Evolutionary conservation across 2,329 filamentous ascomycete genomes (phyloP).

Genomic region (Gnomoniopsis smithogilvyi): DNA sequence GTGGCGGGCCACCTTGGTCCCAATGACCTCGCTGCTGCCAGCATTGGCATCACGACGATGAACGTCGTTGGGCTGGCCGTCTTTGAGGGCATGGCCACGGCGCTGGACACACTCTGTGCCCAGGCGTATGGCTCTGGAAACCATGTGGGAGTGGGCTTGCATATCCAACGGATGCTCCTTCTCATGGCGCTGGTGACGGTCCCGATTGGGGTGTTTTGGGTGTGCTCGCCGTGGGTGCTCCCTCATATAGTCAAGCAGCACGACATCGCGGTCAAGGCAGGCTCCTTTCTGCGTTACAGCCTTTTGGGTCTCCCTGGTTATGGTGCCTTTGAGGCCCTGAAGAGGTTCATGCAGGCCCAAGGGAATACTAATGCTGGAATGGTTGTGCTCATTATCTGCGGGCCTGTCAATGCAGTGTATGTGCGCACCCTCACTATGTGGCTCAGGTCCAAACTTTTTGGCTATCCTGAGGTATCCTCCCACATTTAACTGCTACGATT

Average conservation of each 20-base stretch:
- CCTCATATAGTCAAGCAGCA: constrained; percentile 43
- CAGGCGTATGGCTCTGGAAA: constrained; percentile 50
- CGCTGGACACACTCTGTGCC: constrained; percentile 48
- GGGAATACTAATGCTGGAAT: constrained; percentile 49
- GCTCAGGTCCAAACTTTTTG: no score
- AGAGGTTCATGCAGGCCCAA: constrained; percentile 53
- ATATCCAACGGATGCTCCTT: constrained; percentile 50
- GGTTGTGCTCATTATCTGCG: constrained; percentile 42
- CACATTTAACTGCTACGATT: no score
- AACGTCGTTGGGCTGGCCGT: constrained; percentile 51
- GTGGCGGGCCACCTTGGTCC: constrained; percentile 50
- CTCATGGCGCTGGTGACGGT: constrained; percentile 44
- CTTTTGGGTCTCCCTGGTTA: constrained; percentile 50
- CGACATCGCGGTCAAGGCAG: constrained; percentile 44
- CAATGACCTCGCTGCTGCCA: constrained; percentile 49
- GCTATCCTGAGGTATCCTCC: no score
- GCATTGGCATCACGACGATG: constrained; percentile 49
- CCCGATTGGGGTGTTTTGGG: constrained; percentile 47
- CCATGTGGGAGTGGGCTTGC: constrained; percentile 44
- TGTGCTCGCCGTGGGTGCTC: constrained; percentile 43
- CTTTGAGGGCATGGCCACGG: constrained; percentile 49
- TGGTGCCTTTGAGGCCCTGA: constrained; percentile 50
- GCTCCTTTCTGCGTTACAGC: constrained; percentile 44
- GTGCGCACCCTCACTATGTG: no score
- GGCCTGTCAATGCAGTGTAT: constrained; percentile 41